These are phyloP conservation scores for Fusarium circinatum DNA, from an alignment of 2,329 filamentous ascomycete species.

Conservation along the genomic window DNA sequence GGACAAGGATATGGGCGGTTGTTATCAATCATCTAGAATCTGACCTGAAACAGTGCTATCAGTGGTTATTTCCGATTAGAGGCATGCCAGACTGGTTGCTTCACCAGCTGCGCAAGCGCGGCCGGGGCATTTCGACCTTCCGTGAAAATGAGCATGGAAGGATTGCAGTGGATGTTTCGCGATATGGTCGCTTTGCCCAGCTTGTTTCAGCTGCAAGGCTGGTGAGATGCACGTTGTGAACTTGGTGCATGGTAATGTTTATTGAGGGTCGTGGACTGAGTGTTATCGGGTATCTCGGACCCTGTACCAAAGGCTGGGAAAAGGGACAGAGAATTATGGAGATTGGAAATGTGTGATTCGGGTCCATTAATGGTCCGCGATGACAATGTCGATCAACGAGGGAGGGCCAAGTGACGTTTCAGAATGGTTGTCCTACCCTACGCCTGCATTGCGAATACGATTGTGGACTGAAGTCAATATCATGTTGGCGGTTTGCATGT, in stretches of 20 bases:
- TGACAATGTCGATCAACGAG: background rate
- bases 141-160: no score
- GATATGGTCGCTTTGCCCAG: rapidly evolving
- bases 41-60: background rate
- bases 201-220: no score
- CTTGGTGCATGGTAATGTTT: no score
- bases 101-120: rapidly evolving
- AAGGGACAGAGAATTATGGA: background rate
- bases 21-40: background rate
- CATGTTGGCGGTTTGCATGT: no score
- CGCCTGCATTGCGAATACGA: rapidly evolving
- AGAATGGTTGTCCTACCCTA: background rate
- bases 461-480: rapidly evolving
- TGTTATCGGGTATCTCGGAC: background rate
- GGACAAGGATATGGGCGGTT: background rate
- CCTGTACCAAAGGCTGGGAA: background rate
- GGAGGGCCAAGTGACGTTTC: background rate
- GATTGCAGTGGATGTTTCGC: rapidly evolving
- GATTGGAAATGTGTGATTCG: background rate
- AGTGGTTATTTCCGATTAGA: background rate
- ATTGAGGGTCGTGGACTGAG: background rate
- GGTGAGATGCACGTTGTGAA: no score
- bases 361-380: background rate
- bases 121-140: rapidly evolving
- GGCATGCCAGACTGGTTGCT: rapidly evolving